Evolutionary conservation across 352 stramenopile genomes (phyloP), one percentile per base, ranked within the genome.

Genomic region (Phytophthora vignae): DNA sequence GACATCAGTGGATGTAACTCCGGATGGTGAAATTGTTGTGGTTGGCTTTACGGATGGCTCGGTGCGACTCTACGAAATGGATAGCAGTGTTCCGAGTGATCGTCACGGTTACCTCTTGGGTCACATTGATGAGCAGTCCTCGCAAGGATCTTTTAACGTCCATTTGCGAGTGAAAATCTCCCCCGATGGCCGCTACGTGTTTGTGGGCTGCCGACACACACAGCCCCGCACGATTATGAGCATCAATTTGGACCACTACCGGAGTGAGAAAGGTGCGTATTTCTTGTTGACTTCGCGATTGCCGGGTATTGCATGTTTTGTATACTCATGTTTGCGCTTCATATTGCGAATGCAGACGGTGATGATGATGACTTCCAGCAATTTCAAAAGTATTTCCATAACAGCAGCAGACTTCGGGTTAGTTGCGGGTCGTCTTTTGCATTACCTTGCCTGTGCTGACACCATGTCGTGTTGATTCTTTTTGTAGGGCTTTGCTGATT

Each of bases 301-400:
- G 22, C 22, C 22, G 22, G 22, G 22, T 25, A 25, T 25, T 25
- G 22, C 22, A 2, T 63, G 48, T 57, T 14, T 7, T 9, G 27
- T 33, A 31, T 55, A 29, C 48, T 73, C 60, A 54, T 19, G 15
- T 38, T 14, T 52, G 9, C 70, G 7, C 14, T 56, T 29, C 21
- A 38, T 71, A 50, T 64, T n/a, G 8, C 15, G 1, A 17, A 42
- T 49, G 40, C 40, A 95, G 86, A 93, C 55, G 88, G 82, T 7
- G 87, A 91, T 56, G 85, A 93, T 22, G 88, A 95, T 40, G 83
- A 94, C 57, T 89, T 90, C 60, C 80, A 94, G 64, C 85, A 95
- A 63, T 81, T 93, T 38, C 84, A 93, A 21, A 95, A 95, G 53
- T 80, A 89, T 14, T 96, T 94, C 49, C 57, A 87, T 58, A 76